These are phyloP conservation scores for Sporothrix sp. DNA, from an alignment of 2,329 filamentous ascomycete genomes.

Conservation along the genomic window DNA sequence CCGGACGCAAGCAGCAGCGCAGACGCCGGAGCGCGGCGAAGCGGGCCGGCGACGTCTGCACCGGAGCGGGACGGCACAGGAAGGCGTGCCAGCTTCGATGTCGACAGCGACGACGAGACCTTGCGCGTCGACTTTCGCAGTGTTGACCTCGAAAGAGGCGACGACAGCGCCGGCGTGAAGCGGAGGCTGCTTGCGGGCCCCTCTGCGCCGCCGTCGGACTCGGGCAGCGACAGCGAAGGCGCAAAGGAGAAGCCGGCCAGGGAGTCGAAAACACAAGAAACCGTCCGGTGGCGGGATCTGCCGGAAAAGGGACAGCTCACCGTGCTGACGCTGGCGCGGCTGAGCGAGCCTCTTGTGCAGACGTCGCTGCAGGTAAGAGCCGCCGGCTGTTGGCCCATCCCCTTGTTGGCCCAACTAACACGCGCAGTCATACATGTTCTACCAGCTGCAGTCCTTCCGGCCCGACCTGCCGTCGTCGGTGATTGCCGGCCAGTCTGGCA, in stretches of 20 bases:
- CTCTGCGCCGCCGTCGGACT: background rate
- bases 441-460: slow-evolving; percentile 73
- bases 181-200: slow-evolving; percentile 3
- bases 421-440: slow-evolving; percentile 66
- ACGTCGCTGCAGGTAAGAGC: slow-evolving; percentile 47
- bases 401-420: background rate
- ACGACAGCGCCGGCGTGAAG: slow-evolving; percentile 1
- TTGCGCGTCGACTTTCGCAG: background rate
- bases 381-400: too few relatives aligned
- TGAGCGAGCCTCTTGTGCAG: slow-evolving; percentile 75
- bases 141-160: background rate
- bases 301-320: slow-evolving; percentile 69
- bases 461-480: slow-evolving; percentile 45
- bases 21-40: background rate
- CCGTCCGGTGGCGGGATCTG: slow-evolving; percentile 59
- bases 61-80: background rate
- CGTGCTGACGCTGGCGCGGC: slow-evolving; percentile 65
- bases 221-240: background rate
- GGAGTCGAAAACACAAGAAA: background rate
- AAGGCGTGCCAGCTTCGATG: slow-evolving; percentile 2
- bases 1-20: too few relatives aligned
- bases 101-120: background rate
- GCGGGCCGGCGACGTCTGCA: background rate
- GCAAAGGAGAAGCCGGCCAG: background rate
- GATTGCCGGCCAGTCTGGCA: slow-evolving; percentile 67